Conservation (phyloP, 2,329 filamentous ascomycete genomes). For the Stylonectria norvegica region DNA sequence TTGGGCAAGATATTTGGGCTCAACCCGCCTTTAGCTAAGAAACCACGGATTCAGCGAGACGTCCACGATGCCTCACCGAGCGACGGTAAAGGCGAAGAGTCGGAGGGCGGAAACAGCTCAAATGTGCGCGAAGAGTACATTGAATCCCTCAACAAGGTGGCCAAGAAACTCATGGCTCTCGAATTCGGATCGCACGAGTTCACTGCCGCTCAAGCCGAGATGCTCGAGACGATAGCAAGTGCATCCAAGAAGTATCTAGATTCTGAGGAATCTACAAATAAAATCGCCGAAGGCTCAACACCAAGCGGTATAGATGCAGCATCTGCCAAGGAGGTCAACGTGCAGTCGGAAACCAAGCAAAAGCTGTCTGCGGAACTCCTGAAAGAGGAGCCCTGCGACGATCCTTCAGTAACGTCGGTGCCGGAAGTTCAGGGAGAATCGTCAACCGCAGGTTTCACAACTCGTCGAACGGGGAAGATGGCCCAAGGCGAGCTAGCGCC, state of each 20-base stretch:
- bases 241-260: slow-evolving; percentile 51
- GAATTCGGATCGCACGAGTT: slow-evolving; percentile 35
- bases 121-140: slow-evolving; percentile 31
- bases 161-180: slow-evolving; percentile 41
- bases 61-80: slow-evolving; percentile 12
- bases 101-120: slow-evolving; percentile 10
- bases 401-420: no score
- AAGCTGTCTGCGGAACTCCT: not conserved
- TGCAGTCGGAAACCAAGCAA: no score
- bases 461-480: slow-evolving; percentile 12
- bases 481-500: slow-evolving; percentile 32
- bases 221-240: slow-evolving; percentile 48
- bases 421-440: no score
- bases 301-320: slow-evolving; percentile 2
- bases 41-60: slow-evolving; percentile 27
- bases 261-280: slow-evolving; percentile 28
- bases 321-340: slow-evolving; percentile 7
- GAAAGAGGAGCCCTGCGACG: not conserved
- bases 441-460: no score
- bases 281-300: slow-evolving; percentile 15
- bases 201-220: slow-evolving; percentile 41
- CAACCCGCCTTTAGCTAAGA: slow-evolving; percentile 40
- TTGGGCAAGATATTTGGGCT: slow-evolving; percentile 52
- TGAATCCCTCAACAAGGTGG: slow-evolving; percentile 38
- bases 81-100: slow-evolving; percentile 20